phyloP scores from a whole-genome alignment of 2,329 filamentous ascomycete species.

The Trichoderma breve region DNA sequence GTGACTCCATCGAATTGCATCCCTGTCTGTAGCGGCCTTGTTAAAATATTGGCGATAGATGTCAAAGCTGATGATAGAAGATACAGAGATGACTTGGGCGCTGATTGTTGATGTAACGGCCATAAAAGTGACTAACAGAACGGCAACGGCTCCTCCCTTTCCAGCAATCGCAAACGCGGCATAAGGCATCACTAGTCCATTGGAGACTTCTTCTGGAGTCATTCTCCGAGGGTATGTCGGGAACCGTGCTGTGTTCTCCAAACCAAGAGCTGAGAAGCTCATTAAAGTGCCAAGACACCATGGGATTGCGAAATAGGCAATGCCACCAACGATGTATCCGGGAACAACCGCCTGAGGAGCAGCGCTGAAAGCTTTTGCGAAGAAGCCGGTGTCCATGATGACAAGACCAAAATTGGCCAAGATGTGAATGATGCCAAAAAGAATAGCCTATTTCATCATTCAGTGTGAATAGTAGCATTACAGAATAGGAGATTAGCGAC shows the following conservation, averaged over 20 bases:
- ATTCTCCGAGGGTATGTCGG: constrained; percentile 57
- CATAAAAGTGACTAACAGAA: constrained; percentile 71
- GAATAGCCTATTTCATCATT: constrained; percentile 38
- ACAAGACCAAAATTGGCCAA: constrained; percentile 52
- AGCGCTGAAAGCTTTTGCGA: constrained; percentile 45
- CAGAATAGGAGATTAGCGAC: neutral
- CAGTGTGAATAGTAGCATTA: neutral
- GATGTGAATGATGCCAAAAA: constrained; percentile 50
- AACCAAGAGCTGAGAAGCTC: constrained; percentile 45
- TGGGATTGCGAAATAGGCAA: constrained; percentile 54
- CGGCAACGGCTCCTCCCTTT: constrained; percentile 66
- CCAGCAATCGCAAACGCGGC: constrained; percentile 68
- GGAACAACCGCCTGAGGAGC: constrained; percentile 47
- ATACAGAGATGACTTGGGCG: constrained; percentile 53
- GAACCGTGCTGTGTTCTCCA: constrained; percentile 48
- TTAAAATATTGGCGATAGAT: constrained; percentile 53
- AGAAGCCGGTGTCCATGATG: constrained; percentile 47
- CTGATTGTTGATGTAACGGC: constrained; percentile 63
- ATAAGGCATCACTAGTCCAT: constrained; percentile 67
- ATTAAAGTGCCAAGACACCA: constrained; percentile 53
- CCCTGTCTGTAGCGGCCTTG: constrained; percentile 42
- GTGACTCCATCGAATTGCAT: constrained; percentile 52
- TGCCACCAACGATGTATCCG: constrained; percentile 52
- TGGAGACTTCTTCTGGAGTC: constrained; percentile 59
- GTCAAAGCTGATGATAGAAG: constrained; percentile 53